Evolutionary conservation across 169 alveolate species (phyloP).

Genomic region (Eimeria sp.): DNA sequence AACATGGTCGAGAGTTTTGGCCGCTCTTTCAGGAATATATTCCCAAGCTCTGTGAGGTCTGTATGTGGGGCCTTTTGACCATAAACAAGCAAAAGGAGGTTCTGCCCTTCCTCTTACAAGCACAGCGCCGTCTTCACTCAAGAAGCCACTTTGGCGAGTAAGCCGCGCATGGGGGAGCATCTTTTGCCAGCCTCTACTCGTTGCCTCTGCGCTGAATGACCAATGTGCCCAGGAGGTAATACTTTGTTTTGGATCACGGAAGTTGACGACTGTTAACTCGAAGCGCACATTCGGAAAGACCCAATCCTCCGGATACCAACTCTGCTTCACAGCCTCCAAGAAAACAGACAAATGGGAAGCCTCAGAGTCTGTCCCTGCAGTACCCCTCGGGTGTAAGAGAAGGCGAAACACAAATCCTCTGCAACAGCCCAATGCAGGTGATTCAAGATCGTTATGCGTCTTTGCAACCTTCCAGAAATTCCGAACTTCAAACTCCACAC

Average conservation of each 20-base stretch:
- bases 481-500: constrained; percentile 92
- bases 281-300: constrained; percentile 95
- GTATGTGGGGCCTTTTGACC: constrained; percentile 93
- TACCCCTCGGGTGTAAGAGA: constrained; percentile 95
- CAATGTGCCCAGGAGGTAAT: constrained; percentile 96
- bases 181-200: constrained; percentile 96
- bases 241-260: constrained; percentile 92
- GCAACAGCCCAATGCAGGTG: constrained; percentile 94
- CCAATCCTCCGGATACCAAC: constrained; percentile 96
- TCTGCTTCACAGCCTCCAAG: constrained; percentile 94
- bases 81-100: constrained; percentile 93
- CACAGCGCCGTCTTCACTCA: constrained; percentile 95
- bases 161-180: constrained; percentile 94
- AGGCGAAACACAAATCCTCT: constrained; percentile 92
- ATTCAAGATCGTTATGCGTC: constrained; percentile 94
- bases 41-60: constrained; percentile 94
- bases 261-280: constrained; percentile 94
- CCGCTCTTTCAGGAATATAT: constrained; percentile 85
- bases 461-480: constrained; percentile 95
- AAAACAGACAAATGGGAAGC: constrained; percentile 93
- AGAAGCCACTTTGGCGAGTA: constrained; percentile 93
- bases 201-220: constrained; percentile 92
- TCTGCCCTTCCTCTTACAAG: constrained; percentile 95
- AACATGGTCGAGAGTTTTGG: constrained; percentile 76
- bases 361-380: constrained; percentile 93